phyloP scores from a whole-genome alignment of 257 asterid genomes.

The Euphrasia confusa region DNA sequence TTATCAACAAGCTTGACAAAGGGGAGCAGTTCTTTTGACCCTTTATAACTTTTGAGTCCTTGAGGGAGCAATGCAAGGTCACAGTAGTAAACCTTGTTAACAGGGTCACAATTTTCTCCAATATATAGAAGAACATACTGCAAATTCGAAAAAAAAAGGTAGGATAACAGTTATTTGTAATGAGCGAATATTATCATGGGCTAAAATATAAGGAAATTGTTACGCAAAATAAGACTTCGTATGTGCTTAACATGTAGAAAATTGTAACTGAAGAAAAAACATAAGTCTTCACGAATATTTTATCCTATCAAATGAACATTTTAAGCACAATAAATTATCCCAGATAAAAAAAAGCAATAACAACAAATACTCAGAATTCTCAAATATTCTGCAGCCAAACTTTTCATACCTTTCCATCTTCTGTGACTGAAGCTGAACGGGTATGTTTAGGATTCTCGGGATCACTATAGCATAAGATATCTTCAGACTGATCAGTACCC shows the following conservation, averaged over 20 bases:
- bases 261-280: too few species aligned
- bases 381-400: background rate
- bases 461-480: constrained; percentile 82
- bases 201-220: background rate
- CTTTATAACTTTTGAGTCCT: constrained; percentile 65
- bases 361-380: background rate
- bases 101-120: constrained; percentile 73
- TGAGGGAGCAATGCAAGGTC: constrained; percentile 53
- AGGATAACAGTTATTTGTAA: constrained; percentile 2
- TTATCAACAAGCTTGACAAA: constrained; percentile 72
- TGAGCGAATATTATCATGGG: background rate
- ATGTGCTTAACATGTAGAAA: too few species aligned
- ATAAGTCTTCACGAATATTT: too few species aligned
- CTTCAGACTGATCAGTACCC: constrained; percentile 88
- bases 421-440: constrained; percentile 64
- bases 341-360: background rate
- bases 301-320: too few species aligned
- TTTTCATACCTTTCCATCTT: constrained; percentile 77
- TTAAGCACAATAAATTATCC: background rate
- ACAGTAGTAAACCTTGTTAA: constrained; percentile 79
- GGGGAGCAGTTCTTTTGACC: constrained; percentile 53
- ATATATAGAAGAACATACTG: constrained; percentile 76
- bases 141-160: constrained; percentile 23
- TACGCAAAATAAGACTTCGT: too few species aligned
- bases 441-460: constrained; percentile 73